These are phyloP conservation scores for Euptelea pleiosperma DNA, from an alignment of 164 flowering plant genomes.

Conservation along the genomic window DNA sequence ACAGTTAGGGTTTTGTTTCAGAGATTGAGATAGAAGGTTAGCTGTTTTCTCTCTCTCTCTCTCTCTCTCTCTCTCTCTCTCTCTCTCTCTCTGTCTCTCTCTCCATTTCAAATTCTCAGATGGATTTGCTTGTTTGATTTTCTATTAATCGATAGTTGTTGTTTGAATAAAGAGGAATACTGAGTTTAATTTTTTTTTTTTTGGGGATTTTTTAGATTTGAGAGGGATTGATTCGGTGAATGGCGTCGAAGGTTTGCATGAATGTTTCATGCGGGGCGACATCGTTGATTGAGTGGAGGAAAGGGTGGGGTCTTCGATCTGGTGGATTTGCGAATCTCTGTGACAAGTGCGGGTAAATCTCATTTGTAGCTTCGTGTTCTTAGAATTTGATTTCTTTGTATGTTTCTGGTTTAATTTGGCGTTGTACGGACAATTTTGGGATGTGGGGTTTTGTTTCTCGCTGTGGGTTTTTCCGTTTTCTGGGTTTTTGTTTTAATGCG, in stretches of 20 bases:
- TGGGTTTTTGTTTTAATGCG: too few species aligned
- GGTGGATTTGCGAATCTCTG: constrained; percentile 64
- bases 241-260: constrained; percentile 58
- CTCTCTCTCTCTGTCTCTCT: too few species aligned
- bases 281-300: constrained; percentile 46
- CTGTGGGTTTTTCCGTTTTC: too few species aligned
- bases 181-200: constrained; percentile 1
- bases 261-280: constrained; percentile 48
- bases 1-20: constrained; percentile 13
- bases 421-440: neutral
- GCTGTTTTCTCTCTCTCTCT: neutral
- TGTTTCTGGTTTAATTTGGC: constrained; percentile 9
- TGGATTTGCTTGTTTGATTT: constrained; percentile 1
- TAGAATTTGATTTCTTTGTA: too few species aligned
- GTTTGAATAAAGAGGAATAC: constrained; percentile 2
- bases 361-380: neutral
- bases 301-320: constrained; percentile 71
- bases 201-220: constrained; percentile 3
- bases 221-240: constrained; percentile 18
- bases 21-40: neutral
- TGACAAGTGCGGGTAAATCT: constrained; percentile 65
- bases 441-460: neutral
- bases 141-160: neutral
- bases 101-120: neutral
- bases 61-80: too few species aligned